Percentiles rank a stretch among this genome's conserved stretches.
These are phyloP conservation scores for Hortiboletus rubellus DNA, from an alignment of 1,284 basidiomycete genomes.

Conservation along the genomic window DNA sequence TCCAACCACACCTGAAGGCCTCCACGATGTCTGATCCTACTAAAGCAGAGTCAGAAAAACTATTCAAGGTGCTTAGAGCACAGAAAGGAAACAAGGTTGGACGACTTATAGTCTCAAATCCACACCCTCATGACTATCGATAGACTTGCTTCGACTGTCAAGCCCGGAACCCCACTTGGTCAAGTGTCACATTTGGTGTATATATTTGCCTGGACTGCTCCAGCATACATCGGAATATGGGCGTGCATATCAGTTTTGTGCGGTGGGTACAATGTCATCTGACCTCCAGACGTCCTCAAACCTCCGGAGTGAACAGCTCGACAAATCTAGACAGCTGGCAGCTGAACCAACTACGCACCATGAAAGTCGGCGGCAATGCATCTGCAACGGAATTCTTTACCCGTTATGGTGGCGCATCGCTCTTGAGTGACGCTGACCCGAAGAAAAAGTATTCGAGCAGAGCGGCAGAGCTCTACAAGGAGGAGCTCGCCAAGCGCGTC, in stretches of 20 bases:
- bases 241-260: conserved; percentile 98
- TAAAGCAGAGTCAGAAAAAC: conserved; percentile 75
- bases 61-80: conserved; percentile 73
- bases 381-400: conserved; percentile 90
- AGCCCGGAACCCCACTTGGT: conserved; percentile 98
- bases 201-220: conserved; percentile 99
- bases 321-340: conserved; percentile 98
- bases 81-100: conserved; percentile 90
- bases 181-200: conserved; percentile 93
- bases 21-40: conserved; percentile 64
- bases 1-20: neutral
- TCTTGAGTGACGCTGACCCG: conserved; percentile 75
- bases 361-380: conserved; percentile 96
- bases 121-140: conserved; percentile 13
- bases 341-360: conserved; percentile 85
- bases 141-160: conserved; percentile 97
- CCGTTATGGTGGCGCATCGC: conserved; percentile 75
- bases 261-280: conserved; percentile 54
- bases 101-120: neutral
- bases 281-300: conserved; percentile 11
- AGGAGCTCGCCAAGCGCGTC: conserved; percentile 84
- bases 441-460: conserved; percentile 90
- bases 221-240: conserved; percentile 93
- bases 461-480: conserved; percentile 87
- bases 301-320: conserved; percentile 56